Percentiles rank a stretch among this genome's conserved stretches.
These are phyloP conservation scores for Diaporthe capsici DNA, from an alignment of 2,329 filamentous ascomycete genomes.

Conservation along the genomic window DNA sequence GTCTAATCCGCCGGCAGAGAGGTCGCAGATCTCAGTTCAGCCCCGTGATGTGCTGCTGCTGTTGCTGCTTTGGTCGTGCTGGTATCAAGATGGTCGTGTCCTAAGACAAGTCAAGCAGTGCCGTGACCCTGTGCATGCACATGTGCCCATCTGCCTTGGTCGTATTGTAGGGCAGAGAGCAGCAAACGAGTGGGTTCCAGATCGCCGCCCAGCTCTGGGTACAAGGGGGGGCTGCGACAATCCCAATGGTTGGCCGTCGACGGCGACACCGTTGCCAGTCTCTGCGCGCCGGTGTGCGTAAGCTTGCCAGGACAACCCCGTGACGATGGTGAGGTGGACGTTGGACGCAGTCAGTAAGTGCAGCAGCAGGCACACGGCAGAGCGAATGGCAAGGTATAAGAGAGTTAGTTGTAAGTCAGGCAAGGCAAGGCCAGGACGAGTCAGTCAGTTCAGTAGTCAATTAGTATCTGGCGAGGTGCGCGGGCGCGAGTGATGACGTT, in stretches of 20 bases:
- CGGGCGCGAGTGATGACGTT: slow-evolving; percentile 27
- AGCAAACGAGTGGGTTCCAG: slow-evolving; percentile 32
- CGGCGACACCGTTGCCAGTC: slow-evolving; percentile 24
- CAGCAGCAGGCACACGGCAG: not conserved
- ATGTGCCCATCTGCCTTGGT: slow-evolving; percentile 28
- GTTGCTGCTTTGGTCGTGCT: slow-evolving; percentile 11
- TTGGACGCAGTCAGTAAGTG: not conserved
- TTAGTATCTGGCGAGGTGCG: slow-evolving; percentile 4
- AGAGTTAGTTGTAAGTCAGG: not conserved
- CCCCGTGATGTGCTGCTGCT: slow-evolving; percentile 11
- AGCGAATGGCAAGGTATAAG: slow-evolving; percentile 13
- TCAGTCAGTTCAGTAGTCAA: slow-evolving; percentile 6
- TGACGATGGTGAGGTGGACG: slow-evolving; percentile 28
- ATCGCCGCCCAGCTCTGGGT: slow-evolving; percentile 13
- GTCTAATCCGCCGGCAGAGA: slow-evolving; percentile 6
- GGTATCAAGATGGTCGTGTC: slow-evolving; percentile 29
- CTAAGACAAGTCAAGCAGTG: slow-evolving; percentile 29
- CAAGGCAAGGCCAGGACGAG: not conserved
- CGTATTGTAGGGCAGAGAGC: slow-evolving; percentile 19
- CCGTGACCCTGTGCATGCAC: slow-evolving; percentile 35
- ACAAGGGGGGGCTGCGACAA: slow-evolving; percentile 30
- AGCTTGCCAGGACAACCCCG: slow-evolving; percentile 22
- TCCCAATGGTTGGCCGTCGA: slow-evolving; percentile 27
- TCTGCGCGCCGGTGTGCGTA: slow-evolving; percentile 4
- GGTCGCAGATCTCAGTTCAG: slow-evolving; percentile 30